Evolutionary conservation across 75 land plant genomes (phyloP).

Genomic region (Selaginella moellendorffii): DNA sequence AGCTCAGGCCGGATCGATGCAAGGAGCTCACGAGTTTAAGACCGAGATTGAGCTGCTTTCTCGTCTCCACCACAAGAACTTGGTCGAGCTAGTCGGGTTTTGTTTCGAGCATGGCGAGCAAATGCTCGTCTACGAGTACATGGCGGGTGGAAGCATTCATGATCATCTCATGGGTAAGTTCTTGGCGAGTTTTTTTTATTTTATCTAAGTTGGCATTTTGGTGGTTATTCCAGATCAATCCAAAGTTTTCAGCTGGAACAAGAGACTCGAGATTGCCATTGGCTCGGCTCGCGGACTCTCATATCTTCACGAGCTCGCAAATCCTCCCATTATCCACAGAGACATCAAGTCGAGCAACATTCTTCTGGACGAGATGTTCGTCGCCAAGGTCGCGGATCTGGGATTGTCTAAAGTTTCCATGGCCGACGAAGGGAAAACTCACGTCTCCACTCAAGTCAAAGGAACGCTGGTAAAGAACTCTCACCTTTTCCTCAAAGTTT

Average conservation of each 20-base stretch:
- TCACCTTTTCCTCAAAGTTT: neutral
- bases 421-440: neutral
- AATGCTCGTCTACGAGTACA: slow-evolving; percentile 26
- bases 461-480: slow-evolving; percentile 18
- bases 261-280: slow-evolving; percentile 7
- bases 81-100: slow-evolving; percentile 17
- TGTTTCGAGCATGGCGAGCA: slow-evolving; percentile 22
- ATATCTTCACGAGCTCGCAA: slow-evolving; percentile 17
- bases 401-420: slow-evolving; percentile 11
- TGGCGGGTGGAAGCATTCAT: slow-evolving; percentile 17
- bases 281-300: slow-evolving; percentile 18
- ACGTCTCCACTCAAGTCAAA: slow-evolving; percentile 3
- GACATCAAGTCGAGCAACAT: slow-evolving; percentile 19
- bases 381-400: slow-evolving; percentile 19
- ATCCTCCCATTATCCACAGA: slow-evolving; percentile 19
- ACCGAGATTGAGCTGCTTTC: slow-evolving; percentile 26
- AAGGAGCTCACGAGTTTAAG: slow-evolving; percentile 19
- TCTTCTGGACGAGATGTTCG: slow-evolving; percentile 13
- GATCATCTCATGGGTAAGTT: slow-evolving; percentile 10
- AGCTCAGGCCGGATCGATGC: slow-evolving; percentile 11
- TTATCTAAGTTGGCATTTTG: neutral
- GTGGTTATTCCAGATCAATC: neutral
- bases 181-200: neutral
- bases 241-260: slow-evolving; percentile 8
- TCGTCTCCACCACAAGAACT: slow-evolving; percentile 21